phyloP scores from a whole-genome alignment of 208 protist species.

The Polymyxa betae region DNA sequence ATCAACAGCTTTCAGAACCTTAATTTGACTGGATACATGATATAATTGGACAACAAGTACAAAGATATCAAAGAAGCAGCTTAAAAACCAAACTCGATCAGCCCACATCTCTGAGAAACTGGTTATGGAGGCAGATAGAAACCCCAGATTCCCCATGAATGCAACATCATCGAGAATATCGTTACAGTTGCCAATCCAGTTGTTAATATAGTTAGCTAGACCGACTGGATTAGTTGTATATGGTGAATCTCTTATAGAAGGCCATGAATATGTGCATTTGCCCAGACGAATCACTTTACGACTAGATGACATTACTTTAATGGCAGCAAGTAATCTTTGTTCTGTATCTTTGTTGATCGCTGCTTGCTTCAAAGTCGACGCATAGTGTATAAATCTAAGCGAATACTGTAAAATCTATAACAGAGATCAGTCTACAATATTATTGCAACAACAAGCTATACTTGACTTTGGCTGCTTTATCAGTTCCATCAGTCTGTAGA shows the following conservation, averaged over 20 bases:
- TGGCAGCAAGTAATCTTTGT: not conserved
- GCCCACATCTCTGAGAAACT: not conserved
- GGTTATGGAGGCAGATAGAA: not conserved
- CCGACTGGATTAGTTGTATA: not conserved
- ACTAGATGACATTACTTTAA: not conserved
- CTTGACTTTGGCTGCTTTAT: not conserved
- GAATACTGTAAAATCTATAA: not conserved
- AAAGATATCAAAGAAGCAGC: slow-evolving; percentile 5
- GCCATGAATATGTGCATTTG: slow-evolving; percentile 2
- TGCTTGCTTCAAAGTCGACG: not conserved
- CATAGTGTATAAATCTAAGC: not conserved
- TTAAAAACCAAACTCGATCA: not conserved
- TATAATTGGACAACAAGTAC: not conserved
- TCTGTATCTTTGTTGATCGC: not conserved
- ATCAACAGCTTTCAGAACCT: not conserved
- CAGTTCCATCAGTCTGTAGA: not conserved
- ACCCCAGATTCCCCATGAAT: not conserved
- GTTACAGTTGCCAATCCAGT: not conserved
- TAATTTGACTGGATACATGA: not conserved
- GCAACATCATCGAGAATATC: not conserved
- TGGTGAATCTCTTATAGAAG: not conserved
- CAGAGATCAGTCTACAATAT: not conserved
- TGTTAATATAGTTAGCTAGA: not conserved
- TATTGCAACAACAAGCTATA: not conserved
- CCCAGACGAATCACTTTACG: not conserved